A percentile compares a stretch with the other conserved stretches of the same genome.
Conservation (phyloP, 768 basidiomycete species). For the Kwoniella heveanensis region DNA sequence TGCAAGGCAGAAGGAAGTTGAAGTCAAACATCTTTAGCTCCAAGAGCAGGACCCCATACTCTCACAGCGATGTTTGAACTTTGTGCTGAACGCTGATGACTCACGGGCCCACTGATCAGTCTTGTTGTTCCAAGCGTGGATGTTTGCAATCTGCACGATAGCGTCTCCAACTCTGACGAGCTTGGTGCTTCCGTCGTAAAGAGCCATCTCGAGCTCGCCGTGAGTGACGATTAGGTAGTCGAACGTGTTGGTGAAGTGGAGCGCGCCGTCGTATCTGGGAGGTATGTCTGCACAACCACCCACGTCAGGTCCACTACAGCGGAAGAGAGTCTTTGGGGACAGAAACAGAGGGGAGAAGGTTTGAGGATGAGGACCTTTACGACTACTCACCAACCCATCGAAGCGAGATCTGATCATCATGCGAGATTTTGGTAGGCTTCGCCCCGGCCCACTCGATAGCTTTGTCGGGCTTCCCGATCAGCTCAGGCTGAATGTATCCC, state of each 20-base stretch:
- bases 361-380: too few species aligned
- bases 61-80: too few species aligned
- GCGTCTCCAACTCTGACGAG: slow-evolving; percentile 20
- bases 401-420: slow-evolving; percentile 20
- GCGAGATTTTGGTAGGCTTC: slow-evolving; percentile 10
- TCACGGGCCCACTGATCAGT: slow-evolving; percentile 23
- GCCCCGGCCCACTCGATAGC: slow-evolving; percentile 10
- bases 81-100: too few species aligned
- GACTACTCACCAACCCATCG: slow-evolving; percentile 26
- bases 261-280: slow-evolving; percentile 7
- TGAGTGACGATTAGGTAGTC: slow-evolving; percentile 28
- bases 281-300: slow-evolving; percentile 8
- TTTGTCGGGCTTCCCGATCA: slow-evolving; percentile 12
- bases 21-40: too few species aligned
- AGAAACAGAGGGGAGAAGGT: too few species aligned
- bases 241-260: slow-evolving; percentile 20
- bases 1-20: background rate
- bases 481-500: slow-evolving; percentile 13
- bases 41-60: too few species aligned
- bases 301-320: background rate
- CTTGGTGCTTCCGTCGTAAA: slow-evolving; percentile 21
- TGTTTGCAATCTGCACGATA: slow-evolving; percentile 24
- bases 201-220: slow-evolving; percentile 18
- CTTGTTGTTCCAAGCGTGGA: slow-evolving; percentile 28
- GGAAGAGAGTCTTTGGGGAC: too few species aligned